A percentile compares a stretch with the other conserved stretches of the same genome.
Conservation (phyloP, 768 basidiomycete species). For the Russula virescens region DNA sequence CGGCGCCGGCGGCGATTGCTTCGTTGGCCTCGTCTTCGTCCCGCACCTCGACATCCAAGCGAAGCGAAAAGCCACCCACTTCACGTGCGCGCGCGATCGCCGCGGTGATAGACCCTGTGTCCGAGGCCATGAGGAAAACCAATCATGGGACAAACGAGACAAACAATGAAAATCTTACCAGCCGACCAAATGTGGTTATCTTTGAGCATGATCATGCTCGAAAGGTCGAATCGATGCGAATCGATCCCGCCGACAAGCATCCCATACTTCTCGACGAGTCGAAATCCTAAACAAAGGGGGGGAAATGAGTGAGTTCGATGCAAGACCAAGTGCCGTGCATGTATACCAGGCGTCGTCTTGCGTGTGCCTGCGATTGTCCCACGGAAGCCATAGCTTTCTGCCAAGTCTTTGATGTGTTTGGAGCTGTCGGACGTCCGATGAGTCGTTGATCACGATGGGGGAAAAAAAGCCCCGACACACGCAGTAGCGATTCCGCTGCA, state of each 20-base stretch:
- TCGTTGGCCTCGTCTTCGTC: slow-evolving; percentile 90
- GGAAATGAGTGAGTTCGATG: no score
- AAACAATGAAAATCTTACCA: slow-evolving; percentile 41
- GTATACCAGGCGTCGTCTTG: slow-evolving; percentile 87
- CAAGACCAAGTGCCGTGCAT: neutral
- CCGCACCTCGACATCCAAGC: slow-evolving; percentile 90
- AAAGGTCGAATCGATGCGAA: slow-evolving; percentile 92
- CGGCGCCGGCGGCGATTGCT: slow-evolving; percentile 94
- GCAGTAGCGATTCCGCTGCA: slow-evolving; percentile 97
- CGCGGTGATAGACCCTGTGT: slow-evolving; percentile 80
- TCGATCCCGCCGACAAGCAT: slow-evolving; percentile 98
- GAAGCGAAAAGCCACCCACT: slow-evolving; percentile 87
- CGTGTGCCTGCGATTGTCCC: slow-evolving; percentile 92
- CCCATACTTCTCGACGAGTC: slow-evolving; percentile 96
- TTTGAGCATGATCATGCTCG: slow-evolving; percentile 99
- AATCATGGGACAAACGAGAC: neutral
- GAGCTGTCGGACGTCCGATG: slow-evolving; percentile 48
- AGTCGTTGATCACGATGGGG: neutral
- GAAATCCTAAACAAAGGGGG: slow-evolving; percentile 72
- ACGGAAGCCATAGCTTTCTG: slow-evolving; percentile 68
- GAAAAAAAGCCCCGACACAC: slow-evolving; percentile 43
- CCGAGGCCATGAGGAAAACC: neutral
- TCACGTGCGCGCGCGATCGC: slow-evolving; percentile 82
- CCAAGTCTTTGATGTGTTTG: slow-evolving; percentile 71
- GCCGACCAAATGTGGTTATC: slow-evolving; percentile 99